phyloP scores from a whole-genome alignment of 768 basidiomycete genomes.

The Amanita subjunquillea region DNA sequence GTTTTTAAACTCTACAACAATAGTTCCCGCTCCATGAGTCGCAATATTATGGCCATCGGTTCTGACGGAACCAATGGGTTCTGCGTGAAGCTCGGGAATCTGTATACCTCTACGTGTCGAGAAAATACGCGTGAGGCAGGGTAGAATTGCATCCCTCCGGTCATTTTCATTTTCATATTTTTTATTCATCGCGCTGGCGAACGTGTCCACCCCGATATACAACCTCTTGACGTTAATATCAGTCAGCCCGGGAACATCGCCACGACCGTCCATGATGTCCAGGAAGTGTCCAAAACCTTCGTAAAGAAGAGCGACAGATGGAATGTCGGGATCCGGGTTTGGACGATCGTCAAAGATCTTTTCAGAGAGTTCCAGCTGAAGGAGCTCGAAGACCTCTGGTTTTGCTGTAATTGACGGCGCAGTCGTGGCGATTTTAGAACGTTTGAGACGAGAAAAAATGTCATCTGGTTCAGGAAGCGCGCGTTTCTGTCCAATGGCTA shows the following conservation, averaged over 20 bases:
- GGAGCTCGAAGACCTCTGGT: not conserved
- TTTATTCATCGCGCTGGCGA: conserved; percentile 8
- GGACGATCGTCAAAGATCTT: conserved; percentile 3
- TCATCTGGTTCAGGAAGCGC: not conserved
- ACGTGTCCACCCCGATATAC: conserved; percentile 6
- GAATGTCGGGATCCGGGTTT: conserved; percentile 3
- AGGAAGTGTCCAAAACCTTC: conserved; percentile 15
- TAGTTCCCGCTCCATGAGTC: not conserved
- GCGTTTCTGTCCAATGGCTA: conserved; percentile 1
- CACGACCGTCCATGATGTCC: conserved; percentile 11
- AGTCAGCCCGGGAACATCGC: conserved; percentile 4
- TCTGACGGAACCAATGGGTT: conserved; percentile 1
- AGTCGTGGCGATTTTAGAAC: not conserved
- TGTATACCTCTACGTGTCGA: conserved; percentile 1
- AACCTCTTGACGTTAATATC: conserved; percentile 3
- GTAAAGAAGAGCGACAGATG: conserved; percentile 13
- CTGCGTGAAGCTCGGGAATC: not conserved
- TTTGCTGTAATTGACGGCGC: not conserved
- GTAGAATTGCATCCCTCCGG: conserved; percentile 4
- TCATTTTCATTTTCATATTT: conserved; percentile 4
- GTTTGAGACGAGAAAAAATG: not conserved
- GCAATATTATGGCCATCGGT: conserved; percentile 5
- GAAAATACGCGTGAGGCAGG: conserved; percentile 5
- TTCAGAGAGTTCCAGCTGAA: not conserved
- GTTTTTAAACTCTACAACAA: conserved; percentile 7